phyloP scores from a whole-genome alignment of 768 basidiomycete genomes.

The Daedaleopsis sinensis region DNA sequence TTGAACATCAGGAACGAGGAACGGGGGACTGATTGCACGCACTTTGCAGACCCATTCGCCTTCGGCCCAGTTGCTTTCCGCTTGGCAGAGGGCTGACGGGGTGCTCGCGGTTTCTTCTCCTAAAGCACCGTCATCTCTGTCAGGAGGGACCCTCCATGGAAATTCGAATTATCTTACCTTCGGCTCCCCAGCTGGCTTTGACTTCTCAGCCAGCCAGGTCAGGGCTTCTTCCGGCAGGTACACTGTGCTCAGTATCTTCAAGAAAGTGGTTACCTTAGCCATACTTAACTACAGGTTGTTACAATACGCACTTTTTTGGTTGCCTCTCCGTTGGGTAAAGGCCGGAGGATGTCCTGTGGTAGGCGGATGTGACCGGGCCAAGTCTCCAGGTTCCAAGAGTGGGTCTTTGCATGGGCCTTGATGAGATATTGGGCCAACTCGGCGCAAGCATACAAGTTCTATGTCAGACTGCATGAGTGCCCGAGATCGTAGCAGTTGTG shows the following conservation, averaged over 20 bases:
- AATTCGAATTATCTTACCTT: slow-evolving; percentile 4
- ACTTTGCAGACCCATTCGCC: slow-evolving; percentile 55
- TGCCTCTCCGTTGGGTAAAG: slow-evolving; percentile 66
- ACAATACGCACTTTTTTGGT: slow-evolving; percentile 54
- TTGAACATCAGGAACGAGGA: not conserved
- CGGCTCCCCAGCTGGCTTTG: slow-evolving; percentile 31
- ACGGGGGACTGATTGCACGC: slow-evolving; percentile 15
- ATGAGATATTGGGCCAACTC: slow-evolving; percentile 91
- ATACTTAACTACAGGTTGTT: not conserved
- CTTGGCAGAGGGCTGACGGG: slow-evolving; percentile 54
- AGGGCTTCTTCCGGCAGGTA: slow-evolving; percentile 68
- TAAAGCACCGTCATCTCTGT: slow-evolving; percentile 5
- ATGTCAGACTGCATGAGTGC: not conserved
- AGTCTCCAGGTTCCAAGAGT: slow-evolving; percentile 76
- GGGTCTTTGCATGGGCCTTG: slow-evolving; percentile 59
- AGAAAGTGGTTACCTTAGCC: not conserved
- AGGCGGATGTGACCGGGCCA: slow-evolving; percentile 82
- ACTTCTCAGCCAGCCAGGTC: slow-evolving; percentile 56
- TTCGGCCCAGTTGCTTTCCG: slow-evolving; percentile 54
- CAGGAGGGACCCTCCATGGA: not conserved
- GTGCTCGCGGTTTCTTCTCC: slow-evolving; percentile 40
- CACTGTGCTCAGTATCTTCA: slow-evolving; percentile 66
- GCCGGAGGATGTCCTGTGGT: slow-evolving; percentile 80
- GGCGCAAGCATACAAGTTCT: slow-evolving; percentile 88
- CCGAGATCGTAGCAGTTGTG: not conserved